Conservation (phyloP, 148 eudicot genomes). For the Rhododendron henanense region DNA sequence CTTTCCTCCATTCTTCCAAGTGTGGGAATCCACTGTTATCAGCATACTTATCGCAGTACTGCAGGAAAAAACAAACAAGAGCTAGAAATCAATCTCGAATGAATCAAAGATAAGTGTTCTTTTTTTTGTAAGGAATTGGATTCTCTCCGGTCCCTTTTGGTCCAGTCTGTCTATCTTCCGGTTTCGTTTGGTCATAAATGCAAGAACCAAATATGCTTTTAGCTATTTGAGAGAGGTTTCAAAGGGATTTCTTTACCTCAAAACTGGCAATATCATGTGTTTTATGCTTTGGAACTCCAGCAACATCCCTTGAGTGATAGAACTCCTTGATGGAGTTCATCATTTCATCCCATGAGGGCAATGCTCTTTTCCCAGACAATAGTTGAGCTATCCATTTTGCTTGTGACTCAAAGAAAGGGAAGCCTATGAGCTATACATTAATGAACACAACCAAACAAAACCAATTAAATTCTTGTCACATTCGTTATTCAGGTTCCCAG, state of each 20-base stretch:
- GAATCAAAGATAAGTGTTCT: neutral
- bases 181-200: neutral
- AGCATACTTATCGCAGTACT: conserved; percentile 67
- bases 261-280: conserved; percentile 74
- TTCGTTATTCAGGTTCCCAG: neutral
- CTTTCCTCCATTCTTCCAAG: conserved; percentile 74
- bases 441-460: neutral
- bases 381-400: conserved; percentile 76
- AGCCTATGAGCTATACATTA: conserved; percentile 51
- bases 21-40: conserved; percentile 56
- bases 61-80: conserved; percentile 16
- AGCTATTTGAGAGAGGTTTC: no score
- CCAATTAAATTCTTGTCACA: neutral
- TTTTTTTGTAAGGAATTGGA: neutral
- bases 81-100: neutral
- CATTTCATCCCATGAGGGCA: conserved; percentile 72
- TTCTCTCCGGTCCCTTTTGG: neutral
- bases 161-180: neutral
- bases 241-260: conserved; percentile 37
- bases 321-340: conserved; percentile 59
- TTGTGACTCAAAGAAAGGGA: conserved; percentile 85
- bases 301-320: conserved; percentile 48
- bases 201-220: no score
- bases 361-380: conserved; percentile 49
- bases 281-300: conserved; percentile 60